Evolutionary conservation across 2,329 filamentous ascomycete species (phyloP).

Genomic region (Pseudogymnoascus sp.): DNA sequence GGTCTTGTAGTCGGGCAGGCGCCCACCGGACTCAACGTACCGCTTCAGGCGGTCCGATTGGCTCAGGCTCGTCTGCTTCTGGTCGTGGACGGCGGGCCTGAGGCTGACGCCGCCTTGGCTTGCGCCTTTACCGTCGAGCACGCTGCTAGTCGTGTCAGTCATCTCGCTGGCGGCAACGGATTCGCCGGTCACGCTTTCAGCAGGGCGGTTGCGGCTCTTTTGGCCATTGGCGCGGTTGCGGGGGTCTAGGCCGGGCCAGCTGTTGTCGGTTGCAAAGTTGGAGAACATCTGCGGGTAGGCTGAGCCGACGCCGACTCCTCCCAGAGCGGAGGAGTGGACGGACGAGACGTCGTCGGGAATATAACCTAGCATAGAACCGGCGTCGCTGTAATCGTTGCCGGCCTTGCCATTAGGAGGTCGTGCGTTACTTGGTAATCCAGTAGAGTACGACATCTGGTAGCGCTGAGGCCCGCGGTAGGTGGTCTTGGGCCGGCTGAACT

Average conservation of each 20-base stretch:
- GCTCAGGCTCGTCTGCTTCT: constrained; percentile 64
- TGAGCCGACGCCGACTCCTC: constrained; percentile 67
- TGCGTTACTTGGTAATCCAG: constrained; percentile 28
- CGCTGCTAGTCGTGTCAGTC: constrained; percentile 72
- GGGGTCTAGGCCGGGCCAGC: constrained; percentile 74
- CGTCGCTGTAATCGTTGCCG: constrained; percentile 43
- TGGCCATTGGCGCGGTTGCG: constrained; percentile 54
- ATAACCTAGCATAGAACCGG: constrained; percentile 85
- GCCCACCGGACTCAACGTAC: constrained; percentile 80
- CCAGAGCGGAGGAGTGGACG: constrained; percentile 84
- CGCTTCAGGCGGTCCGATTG: constrained; percentile 89
- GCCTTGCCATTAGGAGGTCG: constrained; percentile 25
- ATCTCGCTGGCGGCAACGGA: constrained; percentile 86
- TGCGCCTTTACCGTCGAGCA: constrained; percentile 65
- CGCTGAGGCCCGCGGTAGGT: constrained; percentile 83
- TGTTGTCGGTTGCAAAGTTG: constrained; percentile 70
- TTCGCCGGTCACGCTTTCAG: constrained; percentile 80
- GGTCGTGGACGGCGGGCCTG: constrained; percentile 28
- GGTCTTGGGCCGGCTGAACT: constrained; percentile 90
- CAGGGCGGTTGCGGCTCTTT: constrained; percentile 57
- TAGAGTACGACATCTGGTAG: constrained; percentile 68
- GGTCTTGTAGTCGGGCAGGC: constrained; percentile 45
- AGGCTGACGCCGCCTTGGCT: constrained; percentile 85
- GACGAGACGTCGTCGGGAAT: constrained; percentile 97
- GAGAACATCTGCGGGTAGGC: constrained; percentile 95